phyloP scores from a whole-genome alignment of 768 basidiomycete species.

The Lentinus brumalis region DNA sequence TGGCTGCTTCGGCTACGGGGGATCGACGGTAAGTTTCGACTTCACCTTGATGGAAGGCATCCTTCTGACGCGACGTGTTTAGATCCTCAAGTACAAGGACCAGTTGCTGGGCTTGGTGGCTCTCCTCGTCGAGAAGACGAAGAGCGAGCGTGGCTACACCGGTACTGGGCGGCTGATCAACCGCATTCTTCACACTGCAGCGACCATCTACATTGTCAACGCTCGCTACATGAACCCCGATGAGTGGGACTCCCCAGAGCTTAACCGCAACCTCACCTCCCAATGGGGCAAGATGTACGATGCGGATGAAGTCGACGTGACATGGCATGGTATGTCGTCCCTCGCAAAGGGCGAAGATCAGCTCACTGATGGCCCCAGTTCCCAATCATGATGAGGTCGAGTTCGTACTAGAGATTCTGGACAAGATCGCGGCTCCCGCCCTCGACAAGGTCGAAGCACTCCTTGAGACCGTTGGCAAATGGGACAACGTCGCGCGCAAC shows the following conservation, averaged over 20 bases:
- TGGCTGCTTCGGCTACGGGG: slow-evolving; percentile 79
- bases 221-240: slow-evolving; percentile 78
- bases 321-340: slow-evolving; percentile 78
- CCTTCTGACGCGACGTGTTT: slow-evolving; percentile 11
- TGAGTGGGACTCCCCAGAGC: slow-evolving; percentile 76
- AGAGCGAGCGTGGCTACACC: slow-evolving; percentile 87
- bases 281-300: slow-evolving; percentile 85
- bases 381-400: slow-evolving; percentile 71
- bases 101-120: slow-evolving; percentile 63
- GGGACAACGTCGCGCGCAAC: slow-evolving; percentile 70
- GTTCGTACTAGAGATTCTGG: slow-evolving; percentile 78
- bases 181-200: slow-evolving; percentile 73
- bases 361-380: slow-evolving; percentile 39
- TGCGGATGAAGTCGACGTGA: slow-evolving; percentile 74
- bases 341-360: neutral
- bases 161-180: slow-evolving; percentile 78
- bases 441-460: slow-evolving; percentile 69
- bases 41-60: neutral
- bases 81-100: slow-evolving; percentile 72
- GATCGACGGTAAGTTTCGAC: slow-evolving; percentile 50
- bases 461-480: slow-evolving; percentile 52
- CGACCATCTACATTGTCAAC: slow-evolving; percentile 75
- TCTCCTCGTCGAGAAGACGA: slow-evolving; percentile 75
- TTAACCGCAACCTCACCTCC: slow-evolving; percentile 60
- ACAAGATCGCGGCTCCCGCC: slow-evolving; percentile 64